Conservation (phyloP, 306 rosid genomes). For the Quercus engelmannii region DNA sequence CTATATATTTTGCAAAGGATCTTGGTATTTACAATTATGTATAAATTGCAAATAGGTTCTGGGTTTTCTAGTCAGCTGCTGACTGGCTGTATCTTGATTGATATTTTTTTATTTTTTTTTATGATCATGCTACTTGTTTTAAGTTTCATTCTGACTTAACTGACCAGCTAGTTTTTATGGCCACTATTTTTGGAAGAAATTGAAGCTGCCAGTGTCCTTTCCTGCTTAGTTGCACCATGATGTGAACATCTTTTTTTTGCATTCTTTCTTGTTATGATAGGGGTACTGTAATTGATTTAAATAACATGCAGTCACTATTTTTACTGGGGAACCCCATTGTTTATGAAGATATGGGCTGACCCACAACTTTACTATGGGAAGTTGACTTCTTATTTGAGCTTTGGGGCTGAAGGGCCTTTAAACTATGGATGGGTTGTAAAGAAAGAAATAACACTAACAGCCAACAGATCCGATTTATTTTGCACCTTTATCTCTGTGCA, state of each 20-base stretch:
- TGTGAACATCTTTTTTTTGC: neutral
- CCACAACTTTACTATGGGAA: neutral
- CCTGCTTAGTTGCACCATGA: neutral
- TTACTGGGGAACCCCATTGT: neutral
- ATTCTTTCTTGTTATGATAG: neutral
- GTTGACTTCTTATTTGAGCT: neutral
- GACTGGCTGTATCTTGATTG: neutral
- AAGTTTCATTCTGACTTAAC: neutral
- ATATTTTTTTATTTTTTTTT: neutral
- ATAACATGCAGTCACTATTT: neutral
- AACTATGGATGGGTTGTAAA: neutral
- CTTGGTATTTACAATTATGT: neutral
- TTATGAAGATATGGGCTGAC: neutral
- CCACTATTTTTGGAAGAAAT: neutral
- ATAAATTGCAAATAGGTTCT: neutral
- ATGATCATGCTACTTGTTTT: neutral
- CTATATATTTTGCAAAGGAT: neutral
- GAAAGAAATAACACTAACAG: neutral
- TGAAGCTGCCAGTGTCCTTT: neutral
- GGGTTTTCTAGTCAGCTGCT: neutral
- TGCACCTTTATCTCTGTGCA: no score
- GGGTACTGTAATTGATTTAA: neutral
- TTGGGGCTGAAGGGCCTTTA: no score
- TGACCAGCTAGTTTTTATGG: neutral
- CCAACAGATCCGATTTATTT: neutral